Conservation (phyloP, 345 rosid genomes). For the Corchorus capsularis region DNA sequence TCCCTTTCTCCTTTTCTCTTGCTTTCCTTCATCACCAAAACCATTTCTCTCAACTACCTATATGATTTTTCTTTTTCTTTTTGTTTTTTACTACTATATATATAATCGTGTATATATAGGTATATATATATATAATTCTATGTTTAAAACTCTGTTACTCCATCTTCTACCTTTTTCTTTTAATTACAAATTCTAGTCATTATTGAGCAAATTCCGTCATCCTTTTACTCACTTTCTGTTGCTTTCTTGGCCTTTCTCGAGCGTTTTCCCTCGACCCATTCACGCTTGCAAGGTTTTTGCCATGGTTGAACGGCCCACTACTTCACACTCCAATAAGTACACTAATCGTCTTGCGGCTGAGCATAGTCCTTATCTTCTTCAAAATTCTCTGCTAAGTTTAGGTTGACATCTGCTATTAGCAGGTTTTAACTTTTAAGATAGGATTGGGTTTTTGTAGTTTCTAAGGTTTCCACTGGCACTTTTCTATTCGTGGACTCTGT, state of each 20-base stretch:
- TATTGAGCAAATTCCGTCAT: conserved; percentile 24
- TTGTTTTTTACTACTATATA: no score
- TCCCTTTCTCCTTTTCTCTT: no score
- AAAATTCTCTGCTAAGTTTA: conserved; percentile 49
- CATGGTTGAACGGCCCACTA: conserved; percentile 40
- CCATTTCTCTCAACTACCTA: no score
- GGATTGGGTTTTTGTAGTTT: no score
- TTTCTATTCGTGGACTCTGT: no score
- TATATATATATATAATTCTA: conserved; percentile 4
- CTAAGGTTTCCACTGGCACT: no score
- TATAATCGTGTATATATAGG: no score
- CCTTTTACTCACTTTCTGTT: conserved; percentile 18
- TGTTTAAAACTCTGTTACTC: conserved; percentile 33
- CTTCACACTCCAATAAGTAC: conserved; percentile 44
- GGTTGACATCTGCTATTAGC: no score
- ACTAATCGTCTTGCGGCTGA: conserved; percentile 77
- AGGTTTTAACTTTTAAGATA: no score
- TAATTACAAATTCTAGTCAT: conserved; percentile 5
- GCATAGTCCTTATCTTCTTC: conserved; percentile 92
- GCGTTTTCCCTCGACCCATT: conserved; percentile 37
- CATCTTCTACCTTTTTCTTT: conserved; percentile 29
- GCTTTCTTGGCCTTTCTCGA: conserved; percentile 25
- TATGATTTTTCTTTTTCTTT: no score
- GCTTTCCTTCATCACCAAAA: no score
- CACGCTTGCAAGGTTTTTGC: conserved; percentile 39